phyloP scores from a whole-genome alignment of 179 eudicot species.

The Beta corolliflora region DNA sequence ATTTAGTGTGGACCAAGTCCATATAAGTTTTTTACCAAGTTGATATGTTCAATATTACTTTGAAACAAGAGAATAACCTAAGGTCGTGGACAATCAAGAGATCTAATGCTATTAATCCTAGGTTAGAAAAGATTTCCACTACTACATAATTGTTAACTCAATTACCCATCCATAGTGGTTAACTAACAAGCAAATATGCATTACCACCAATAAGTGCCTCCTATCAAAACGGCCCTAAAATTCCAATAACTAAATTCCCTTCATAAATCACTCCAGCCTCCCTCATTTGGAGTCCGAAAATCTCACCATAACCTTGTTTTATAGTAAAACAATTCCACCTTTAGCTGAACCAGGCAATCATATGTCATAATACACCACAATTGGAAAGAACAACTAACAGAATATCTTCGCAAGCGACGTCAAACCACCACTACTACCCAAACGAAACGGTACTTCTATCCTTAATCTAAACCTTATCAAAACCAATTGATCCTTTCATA shows the following conservation, averaged over 20 bases:
- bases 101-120: background rate
- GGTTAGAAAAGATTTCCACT: background rate
- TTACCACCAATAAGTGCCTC: background rate
- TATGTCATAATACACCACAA: no score
- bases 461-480: background rate
- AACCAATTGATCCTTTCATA: background rate
- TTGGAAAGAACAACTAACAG: background rate
- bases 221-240: background rate
- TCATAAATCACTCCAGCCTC: background rate
- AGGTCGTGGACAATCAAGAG: background rate
- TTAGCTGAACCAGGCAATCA: background rate
- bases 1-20: no score
- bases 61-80: background rate
- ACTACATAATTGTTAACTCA: background rate
- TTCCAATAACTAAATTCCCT: background rate
- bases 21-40: no score
- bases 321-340: background rate
- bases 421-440: background rate
- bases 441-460: background rate
- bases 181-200: background rate
- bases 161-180: background rate
- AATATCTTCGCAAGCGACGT: background rate
- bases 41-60: background rate
- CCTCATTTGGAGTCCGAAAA: background rate
- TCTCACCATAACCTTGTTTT: background rate